These are phyloP conservation scores for Articulospora tetracladia DNA, from an alignment of 495 filamentous ascomycete species.

Conservation along the genomic window DNA sequence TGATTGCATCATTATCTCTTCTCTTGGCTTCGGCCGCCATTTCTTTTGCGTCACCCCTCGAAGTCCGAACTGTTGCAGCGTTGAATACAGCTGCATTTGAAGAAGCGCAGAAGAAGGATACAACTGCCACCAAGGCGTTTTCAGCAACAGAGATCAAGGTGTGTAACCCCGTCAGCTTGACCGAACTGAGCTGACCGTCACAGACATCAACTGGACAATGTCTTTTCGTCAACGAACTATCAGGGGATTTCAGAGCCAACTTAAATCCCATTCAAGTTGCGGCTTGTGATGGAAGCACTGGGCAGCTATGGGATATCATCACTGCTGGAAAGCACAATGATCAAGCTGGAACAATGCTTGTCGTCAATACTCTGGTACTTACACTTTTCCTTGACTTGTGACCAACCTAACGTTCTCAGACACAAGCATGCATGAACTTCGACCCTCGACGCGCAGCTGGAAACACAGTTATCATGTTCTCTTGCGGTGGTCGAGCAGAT, in stretches of 20 bases:
- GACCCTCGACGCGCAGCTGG: conserved; percentile 40
- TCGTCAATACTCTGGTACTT: conserved; percentile 46
- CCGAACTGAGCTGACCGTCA: not conserved
- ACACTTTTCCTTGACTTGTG: not conserved
- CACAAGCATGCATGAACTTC: conserved; percentile 53
- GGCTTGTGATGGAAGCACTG: conserved; percentile 42
- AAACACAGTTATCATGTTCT: conserved; percentile 48
- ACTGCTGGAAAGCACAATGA: conserved; percentile 47
- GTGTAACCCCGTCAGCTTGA: conserved; percentile 4
- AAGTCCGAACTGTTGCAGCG: conserved; percentile 34
- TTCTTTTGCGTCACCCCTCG: conserved; percentile 7
- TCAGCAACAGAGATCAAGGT: conserved; percentile 45
- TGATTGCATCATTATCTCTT: conserved; percentile 19
- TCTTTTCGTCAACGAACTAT: conserved; percentile 48
- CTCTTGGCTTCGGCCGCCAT: conserved; percentile 13
- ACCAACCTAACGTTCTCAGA: conserved; percentile 26
- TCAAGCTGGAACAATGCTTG: conserved; percentile 36
- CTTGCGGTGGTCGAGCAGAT: conserved; percentile 53
- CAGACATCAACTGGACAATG: conserved; percentile 49
- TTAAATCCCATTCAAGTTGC: conserved; percentile 48
- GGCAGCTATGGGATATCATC: conserved; percentile 52
- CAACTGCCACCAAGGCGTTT: conserved; percentile 44
- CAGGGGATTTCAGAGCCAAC: conserved; percentile 54
- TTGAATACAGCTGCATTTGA: conserved; percentile 44
- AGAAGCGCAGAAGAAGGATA: conserved; percentile 46